Percentiles rank a stretch among this genome's conserved stretches.
These are phyloP conservation scores for Yamadazyma oceani DNA, from an alignment of 1,139 yeast genomes.

Conservation along the genomic window DNA sequence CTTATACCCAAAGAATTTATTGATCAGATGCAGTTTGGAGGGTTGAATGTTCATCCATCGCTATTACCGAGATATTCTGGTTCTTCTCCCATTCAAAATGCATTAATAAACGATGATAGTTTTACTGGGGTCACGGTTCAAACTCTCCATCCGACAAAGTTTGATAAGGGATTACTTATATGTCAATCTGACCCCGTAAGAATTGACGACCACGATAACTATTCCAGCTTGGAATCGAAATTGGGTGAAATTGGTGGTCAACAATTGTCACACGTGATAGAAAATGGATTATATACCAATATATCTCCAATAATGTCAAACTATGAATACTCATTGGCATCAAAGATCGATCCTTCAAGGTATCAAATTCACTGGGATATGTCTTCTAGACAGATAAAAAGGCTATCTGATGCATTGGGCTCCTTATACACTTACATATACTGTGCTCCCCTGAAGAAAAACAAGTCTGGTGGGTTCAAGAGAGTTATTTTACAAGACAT, in stretches of 20 bases:
- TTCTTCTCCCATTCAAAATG: conserved; percentile 85
- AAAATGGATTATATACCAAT: conserved; percentile 29
- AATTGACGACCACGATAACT: conserved; percentile 42
- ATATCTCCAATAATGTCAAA: conserved; percentile 19
- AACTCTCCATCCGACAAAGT: conserved; percentile 81
- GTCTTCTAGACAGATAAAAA: conserved; percentile 39
- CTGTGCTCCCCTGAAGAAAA: conserved; percentile 26
- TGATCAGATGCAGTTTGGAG: conserved; percentile 52
- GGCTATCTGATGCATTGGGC: conserved; percentile 58
- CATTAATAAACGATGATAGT: conserved; percentile 63
- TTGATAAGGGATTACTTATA: conserved; percentile 76
- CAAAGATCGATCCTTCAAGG: conserved; percentile 45
- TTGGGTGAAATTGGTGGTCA: conserved; percentile 63
- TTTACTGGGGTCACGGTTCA: conserved; percentile 86
- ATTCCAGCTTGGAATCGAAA: conserved; percentile 39
- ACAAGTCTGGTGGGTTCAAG: conserved; percentile 26
- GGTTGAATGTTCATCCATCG: conserved; percentile 92
- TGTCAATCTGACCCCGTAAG: conserved; percentile 51
- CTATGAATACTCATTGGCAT: conserved; percentile 53
- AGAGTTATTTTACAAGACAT: conserved; percentile 50
- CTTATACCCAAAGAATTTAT: conserved; percentile 69
- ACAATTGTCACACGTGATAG: conserved; percentile 49
- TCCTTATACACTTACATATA: conserved; percentile 50
- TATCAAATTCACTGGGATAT: conserved; percentile 46
- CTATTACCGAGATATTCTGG: conserved; percentile 82